A percentile compares a stretch with the other conserved stretches of the same genome.
These are phyloP conservation scores for Cercis canadensis DNA, from an alignment of 306 rosid species.

Conservation along the genomic window DNA sequence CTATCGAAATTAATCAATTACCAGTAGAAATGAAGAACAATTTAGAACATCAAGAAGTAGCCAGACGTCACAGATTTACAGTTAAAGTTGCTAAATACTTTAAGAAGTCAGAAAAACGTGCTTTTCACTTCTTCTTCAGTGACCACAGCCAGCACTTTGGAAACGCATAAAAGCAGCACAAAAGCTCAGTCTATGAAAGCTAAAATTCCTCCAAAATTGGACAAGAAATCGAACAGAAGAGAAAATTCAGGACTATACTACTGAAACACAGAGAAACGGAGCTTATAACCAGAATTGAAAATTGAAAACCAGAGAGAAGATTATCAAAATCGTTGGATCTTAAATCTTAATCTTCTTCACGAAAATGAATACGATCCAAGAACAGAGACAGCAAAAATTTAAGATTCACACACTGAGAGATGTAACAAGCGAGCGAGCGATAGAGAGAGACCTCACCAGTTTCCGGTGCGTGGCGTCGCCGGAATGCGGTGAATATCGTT, in stretches of 20 bases:
- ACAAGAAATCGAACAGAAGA: not conserved
- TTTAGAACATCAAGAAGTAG: constrained; percentile 1
- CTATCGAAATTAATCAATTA: not conserved
- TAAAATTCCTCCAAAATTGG: not conserved
- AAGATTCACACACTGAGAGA: constrained; percentile 3
- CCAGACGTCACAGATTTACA: not conserved
- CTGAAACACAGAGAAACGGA: not conserved
- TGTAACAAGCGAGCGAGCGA: not conserved
- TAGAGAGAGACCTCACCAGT: constrained; percentile 8
- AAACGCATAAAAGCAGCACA: constrained; percentile 4
- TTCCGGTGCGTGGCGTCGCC: not conserved
- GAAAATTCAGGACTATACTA: not conserved
- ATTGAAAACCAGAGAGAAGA: not conserved
- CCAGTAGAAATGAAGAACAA: not conserved
- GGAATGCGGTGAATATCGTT: not conserved
- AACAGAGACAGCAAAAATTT: not conserved
- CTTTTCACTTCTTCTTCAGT: not conserved
- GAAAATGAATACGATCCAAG: constrained; percentile 21
- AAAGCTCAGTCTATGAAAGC: not conserved
- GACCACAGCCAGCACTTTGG: not conserved
- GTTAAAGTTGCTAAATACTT: not conserved
- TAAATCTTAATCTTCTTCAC: not conserved
- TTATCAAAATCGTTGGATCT: constrained; percentile 23
- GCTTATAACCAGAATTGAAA: not conserved
- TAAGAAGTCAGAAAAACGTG: not conserved